Base-by-base conservation (phyloP, 2,329 filamentous ascomycete species). In the Neofusicoccum umdonicola region DNA sequence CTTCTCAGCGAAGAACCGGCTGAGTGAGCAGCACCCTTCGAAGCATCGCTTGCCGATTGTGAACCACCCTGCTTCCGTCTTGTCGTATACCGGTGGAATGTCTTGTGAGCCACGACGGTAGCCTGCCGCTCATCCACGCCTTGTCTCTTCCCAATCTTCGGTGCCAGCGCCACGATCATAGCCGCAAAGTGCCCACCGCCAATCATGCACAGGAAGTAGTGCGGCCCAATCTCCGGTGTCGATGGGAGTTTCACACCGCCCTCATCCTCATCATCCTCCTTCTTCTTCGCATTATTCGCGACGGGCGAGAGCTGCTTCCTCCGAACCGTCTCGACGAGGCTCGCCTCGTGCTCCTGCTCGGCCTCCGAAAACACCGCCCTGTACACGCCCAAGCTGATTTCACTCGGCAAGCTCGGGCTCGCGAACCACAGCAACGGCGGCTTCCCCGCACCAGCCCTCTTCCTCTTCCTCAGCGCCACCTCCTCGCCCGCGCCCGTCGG, bases 201-300 rank as follows among this genome's bases (percentile, higher is more conserved):
- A 58, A 99, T 96, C 95, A 99, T 99, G 78, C 93, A 98, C 54
- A 99, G 85, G 74, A 99, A 98, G 57, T 97, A 88, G 74, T 98
- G 93, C 2, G 93, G 92, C 7, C 89, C 88, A 27, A 88, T 86
- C 73, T 89, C 87, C 3, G 82, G 81, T 9, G 84, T 78, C 1
- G 82, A 79, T 2, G 84, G 82, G 4, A 87, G 76, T 15, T 82
- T 80, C 2, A 87, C 86, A 54, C 88, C 87, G 64, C 86, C 87
- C 42, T 83, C 78, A 1, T 84, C 80, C 66, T 85, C 77, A 22
- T 78, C 71, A 2, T 76, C 70, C 17, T 71, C 69, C 31, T 68
- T 67, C 31, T 72, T 74, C 62, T 70, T 77, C 41, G 35, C 50
- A 3, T 75, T 72, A 81, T 78, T 75, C 39, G 81, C 76, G 62